Base-by-base conservation (phyloP, 306 rosid species). In the Prunus dulcis region DNA sequence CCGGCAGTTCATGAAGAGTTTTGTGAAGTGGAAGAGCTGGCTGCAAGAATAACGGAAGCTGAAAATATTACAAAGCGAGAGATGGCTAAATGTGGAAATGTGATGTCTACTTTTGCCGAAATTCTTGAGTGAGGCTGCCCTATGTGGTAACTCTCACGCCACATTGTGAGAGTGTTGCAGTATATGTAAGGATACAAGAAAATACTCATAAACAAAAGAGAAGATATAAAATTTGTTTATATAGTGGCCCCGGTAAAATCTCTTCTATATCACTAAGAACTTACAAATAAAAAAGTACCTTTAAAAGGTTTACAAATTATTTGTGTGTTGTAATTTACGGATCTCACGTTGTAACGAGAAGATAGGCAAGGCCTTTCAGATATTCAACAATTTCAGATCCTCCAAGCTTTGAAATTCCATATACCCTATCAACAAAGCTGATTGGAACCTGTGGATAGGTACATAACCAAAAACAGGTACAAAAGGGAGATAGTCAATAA, bases 381-480 rank as follows among this genome's bases (percentile, higher is more conserved):
- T 95, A 92, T 87, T 89, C 96, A 53, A 95, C 96, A 76, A 95
- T 92, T 84, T 95, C 98, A 13, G 98, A 95, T 82, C 98, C 98
- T 74, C 97, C 98, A 43, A 92, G 98, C 89, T 95, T 95, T 64
- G 97, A 92, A 85, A 90, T 92, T 78, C 98, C 97, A 53, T 70
- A 92, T 38, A 95, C 96, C 88, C 98, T 88, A 79, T 95, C 98
- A 72, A 92, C 97, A 79, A 95, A 95, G n/a, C 92, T 89, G 79
- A 95, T 95, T 73, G 97, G 97, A 78, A 95, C 98, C 97, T 92
- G 89, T 61, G 67, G 61, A 79, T 41, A 50, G 32, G 78, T 71
- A 50, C 18, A 64, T 9, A 53, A 61, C 55, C 23, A 45, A 45
- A 64, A 81, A 84, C 82, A 84, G 65, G 76, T 56, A 32, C 43